These are phyloP conservation scores for Bacterosira constricta DNA, from an alignment of 108 stramenopile species.

Conservation along the genomic window DNA sequence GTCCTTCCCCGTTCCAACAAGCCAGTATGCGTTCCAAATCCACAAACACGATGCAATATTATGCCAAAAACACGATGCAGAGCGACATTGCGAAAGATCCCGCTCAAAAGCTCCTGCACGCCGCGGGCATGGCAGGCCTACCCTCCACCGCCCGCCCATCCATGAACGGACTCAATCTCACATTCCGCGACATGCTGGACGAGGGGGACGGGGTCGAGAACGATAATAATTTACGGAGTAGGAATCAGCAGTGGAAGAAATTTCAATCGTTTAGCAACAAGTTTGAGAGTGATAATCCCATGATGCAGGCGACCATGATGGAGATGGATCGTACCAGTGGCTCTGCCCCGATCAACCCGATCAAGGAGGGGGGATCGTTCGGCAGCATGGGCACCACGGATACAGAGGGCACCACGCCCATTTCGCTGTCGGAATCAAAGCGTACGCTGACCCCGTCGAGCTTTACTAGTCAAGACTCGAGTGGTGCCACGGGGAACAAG, in stretches of 20 bases:
- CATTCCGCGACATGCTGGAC: conserved; percentile 40
- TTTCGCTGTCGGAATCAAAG: background rate
- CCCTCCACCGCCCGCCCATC: background rate
- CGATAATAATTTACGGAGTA: conserved; percentile 23
- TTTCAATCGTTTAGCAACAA: conserved; percentile 12
- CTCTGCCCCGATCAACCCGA: no score
- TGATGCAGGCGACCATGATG: background rate
- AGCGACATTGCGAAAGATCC: background rate
- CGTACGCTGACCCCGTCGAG: no score
- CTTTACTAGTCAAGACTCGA: no score
- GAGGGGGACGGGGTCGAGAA: conserved; percentile 42
- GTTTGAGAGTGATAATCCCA: conserved; percentile 6
- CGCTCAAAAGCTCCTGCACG: background rate
- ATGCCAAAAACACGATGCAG: background rate
- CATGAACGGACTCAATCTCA: conserved; percentile 17
- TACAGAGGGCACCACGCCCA: background rate
- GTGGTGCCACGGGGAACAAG: no score
- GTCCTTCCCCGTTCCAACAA: conserved; percentile 3
- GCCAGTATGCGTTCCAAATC: conserved; percentile 16
- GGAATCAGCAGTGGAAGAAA: conserved; percentile 45
- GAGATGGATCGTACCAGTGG: background rate
- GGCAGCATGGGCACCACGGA: background rate
- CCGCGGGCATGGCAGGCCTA: background rate
- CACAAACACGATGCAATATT: conserved; percentile 29
- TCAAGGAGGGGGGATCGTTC: background rate